Conservation (phyloP, 1,284 basidiomycete genomes). For the Tilletia walkeri region DNA sequence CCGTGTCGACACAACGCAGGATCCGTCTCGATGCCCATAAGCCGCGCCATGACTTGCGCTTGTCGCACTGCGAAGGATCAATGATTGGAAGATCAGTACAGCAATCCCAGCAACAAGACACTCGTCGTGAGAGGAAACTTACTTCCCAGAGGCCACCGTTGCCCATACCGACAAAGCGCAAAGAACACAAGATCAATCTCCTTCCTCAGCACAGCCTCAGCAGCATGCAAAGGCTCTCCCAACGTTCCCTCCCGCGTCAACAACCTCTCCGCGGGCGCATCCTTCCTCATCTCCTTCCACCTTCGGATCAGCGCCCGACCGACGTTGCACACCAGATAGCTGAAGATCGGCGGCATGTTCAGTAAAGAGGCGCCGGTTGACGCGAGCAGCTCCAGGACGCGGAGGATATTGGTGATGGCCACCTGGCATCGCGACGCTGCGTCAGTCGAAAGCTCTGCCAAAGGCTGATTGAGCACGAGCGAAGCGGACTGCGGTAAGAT, state of each 20-base stretch:
- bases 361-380: not conserved
- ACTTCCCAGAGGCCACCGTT: slow-evolving; percentile 22
- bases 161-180: slow-evolving; percentile 22
- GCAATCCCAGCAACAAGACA: no score
- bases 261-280: slow-evolving; percentile 1
- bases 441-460: not conserved
- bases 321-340: slow-evolving; percentile 17
- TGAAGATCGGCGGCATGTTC: slow-evolving; percentile 16
- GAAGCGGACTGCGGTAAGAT: slow-evolving; percentile 10
- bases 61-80: not conserved
- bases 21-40: slow-evolving; percentile 16
- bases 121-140: slow-evolving; percentile 1
- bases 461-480: slow-evolving; percentile 14
- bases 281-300: slow-evolving; percentile 16
- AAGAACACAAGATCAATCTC: slow-evolving; percentile 24
- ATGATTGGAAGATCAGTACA: no score
- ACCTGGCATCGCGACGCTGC: not conserved
- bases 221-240: slow-evolving; percentile 7
- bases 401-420: slow-evolving; percentile 3
- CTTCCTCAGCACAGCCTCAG: slow-evolving; percentile 15
- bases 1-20: slow-evolving; percentile 5
- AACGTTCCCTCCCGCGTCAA: not conserved
- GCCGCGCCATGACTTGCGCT: slow-evolving; percentile 11
- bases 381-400: not conserved
- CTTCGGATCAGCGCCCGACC: not conserved